These are phyloP conservation scores for Rubia peregrina DNA, from an alignment of 305 asterid species.

Conservation along the genomic window DNA sequence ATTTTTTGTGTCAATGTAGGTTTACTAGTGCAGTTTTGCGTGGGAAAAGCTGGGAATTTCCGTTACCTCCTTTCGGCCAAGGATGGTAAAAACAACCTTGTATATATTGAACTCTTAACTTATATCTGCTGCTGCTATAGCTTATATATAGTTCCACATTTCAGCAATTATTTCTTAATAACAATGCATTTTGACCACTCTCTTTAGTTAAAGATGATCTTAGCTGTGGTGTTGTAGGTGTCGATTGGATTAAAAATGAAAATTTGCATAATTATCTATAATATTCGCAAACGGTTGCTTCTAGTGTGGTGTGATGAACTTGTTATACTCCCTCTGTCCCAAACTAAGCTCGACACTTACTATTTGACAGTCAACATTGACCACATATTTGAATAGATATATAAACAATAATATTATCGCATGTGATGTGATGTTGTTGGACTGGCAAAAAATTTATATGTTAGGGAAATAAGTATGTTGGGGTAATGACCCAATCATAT, in stretches of 20 bases:
- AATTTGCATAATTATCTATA: background rate
- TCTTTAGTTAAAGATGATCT: background rate
- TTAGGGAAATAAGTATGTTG: no score
- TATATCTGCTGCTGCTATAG: background rate
- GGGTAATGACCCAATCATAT: no score
- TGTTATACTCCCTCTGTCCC: no score
- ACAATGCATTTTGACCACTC: background rate
- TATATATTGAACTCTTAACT: background rate
- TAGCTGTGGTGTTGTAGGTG: background rate
- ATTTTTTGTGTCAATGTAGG: slow-evolving; percentile 27
- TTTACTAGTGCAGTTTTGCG: slow-evolving; percentile 82
- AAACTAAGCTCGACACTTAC: no score
- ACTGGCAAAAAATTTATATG: no score
- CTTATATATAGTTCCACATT: background rate
- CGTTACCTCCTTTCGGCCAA: slow-evolving; percentile 89
- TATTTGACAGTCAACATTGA: no score
- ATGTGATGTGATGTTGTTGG: no score
- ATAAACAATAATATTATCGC: no score
- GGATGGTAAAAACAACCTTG: slow-evolving; percentile 57
- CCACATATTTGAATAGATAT: no score
- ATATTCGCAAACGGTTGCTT: background rate
- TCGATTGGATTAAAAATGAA: background rate
- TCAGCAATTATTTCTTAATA: background rate
- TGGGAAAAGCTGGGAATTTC: slow-evolving; percentile 76
- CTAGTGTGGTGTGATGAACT: background rate